Evolutionary conservation across 1,284 basidiomycete genomes (phyloP).

Genomic region (Fomitopsis pinicola): DNA sequence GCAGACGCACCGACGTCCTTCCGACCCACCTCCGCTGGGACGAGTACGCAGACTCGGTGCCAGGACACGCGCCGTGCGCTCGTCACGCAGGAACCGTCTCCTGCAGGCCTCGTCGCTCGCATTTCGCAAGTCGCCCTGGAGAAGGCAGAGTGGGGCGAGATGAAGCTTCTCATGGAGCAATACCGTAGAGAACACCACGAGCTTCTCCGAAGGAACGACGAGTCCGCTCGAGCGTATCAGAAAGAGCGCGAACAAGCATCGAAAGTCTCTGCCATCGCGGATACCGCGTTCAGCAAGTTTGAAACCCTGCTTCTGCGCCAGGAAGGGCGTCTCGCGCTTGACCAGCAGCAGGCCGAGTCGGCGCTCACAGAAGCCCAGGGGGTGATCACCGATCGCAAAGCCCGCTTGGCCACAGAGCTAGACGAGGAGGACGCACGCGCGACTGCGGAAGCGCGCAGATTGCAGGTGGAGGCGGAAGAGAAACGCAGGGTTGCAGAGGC

Average conservation of each 20-base stretch:
- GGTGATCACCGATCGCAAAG: constrained; percentile 1
- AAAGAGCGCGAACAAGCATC: constrained; percentile 18
- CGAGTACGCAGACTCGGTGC: not conserved
- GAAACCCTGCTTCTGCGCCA: constrained; percentile 10
- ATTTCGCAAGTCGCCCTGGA: constrained; percentile 7
- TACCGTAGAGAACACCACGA: constrained; percentile 16
- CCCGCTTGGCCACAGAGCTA: not conserved
- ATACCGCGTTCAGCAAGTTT: constrained; percentile 13
- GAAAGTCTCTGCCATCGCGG: constrained; percentile 8
- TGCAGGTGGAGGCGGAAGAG: constrained; percentile 2
- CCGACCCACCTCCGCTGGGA: not conserved
- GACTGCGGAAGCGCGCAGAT: not conserved
- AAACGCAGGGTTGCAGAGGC: not conserved
- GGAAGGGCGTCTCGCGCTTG: constrained; percentile 11
- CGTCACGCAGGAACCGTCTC: not conserved
- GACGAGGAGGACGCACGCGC: not conserved
- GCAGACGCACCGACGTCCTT: not conserved
- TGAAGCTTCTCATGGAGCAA: constrained; percentile 9
- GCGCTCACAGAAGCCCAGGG: constrained; percentile 4
- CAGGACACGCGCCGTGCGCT: not conserved
- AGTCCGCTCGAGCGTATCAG: constrained; percentile 14
- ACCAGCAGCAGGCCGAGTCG: constrained; percentile 9
- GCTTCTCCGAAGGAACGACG: constrained; percentile 14
- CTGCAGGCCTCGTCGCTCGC: constrained; percentile 8
- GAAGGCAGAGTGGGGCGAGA: constrained; percentile 8